These are phyloP conservation scores for Coemansia sp. DNA, from an alignment of 192 early-diverging fungal species.

Conservation along the genomic window DNA sequence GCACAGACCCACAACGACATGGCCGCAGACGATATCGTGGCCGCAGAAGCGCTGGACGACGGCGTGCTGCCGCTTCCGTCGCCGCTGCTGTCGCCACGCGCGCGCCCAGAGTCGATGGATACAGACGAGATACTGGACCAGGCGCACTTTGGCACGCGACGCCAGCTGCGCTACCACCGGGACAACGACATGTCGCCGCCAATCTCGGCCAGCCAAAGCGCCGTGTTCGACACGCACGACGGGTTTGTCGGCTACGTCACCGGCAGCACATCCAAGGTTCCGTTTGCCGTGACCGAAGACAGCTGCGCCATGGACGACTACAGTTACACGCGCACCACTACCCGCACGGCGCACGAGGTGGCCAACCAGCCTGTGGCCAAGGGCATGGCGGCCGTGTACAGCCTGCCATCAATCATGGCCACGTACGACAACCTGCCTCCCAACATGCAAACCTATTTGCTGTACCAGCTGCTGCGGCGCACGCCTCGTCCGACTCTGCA, in stretches of 20 bases:
- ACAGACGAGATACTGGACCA: conserved; percentile 27
- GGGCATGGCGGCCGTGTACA: conserved; percentile 46
- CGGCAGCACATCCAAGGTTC: neutral
- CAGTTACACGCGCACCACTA: conserved; percentile 3
- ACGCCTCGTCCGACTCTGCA: conserved; percentile 81
- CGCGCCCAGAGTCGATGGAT: conserved; percentile 31
- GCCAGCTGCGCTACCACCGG: conserved; percentile 14
- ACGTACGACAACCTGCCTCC: conserved; percentile 81
- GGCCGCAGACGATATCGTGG: neutral
- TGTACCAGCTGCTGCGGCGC: conserved; percentile 85
- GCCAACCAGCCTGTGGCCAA: conserved; percentile 10
- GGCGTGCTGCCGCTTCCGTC: conserved; percentile 36
- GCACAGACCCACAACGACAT: neutral
- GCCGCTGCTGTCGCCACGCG: conserved; percentile 47
- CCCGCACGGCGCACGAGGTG: conserved; percentile 12
- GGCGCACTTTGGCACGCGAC: conserved; percentile 9
- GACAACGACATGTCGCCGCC: conserved; percentile 19
- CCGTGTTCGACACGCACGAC: conserved; percentile 10
- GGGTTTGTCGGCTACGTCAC: conserved; percentile 5
- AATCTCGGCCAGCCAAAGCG: conserved; percentile 13
- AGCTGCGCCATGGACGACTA: conserved; percentile 4
- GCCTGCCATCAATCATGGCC: conserved; percentile 58
- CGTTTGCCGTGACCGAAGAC: conserved; percentile 1
- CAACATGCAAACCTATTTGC: conserved; percentile 79
- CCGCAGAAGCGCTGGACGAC: conserved; percentile 9